Evolutionary conservation across 2,329 filamentous ascomycete genomes (phyloP), one percentile per base, ranked within the genome.

Genomic region (Colletotrichum echinochloae): DNA sequence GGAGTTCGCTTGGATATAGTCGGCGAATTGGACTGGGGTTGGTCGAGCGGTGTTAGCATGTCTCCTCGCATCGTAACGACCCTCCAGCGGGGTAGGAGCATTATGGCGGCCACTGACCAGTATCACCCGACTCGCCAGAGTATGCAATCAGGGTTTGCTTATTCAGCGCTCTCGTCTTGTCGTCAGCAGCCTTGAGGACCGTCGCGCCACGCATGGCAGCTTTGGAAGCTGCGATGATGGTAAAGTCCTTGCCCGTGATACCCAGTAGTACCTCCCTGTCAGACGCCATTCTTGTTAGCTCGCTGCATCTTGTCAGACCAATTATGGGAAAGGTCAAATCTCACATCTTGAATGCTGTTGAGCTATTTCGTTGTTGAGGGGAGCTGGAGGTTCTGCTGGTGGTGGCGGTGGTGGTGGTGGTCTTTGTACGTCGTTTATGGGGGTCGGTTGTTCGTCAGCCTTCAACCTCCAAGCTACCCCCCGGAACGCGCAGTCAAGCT

Each of bases 171-270:
- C 94, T 90, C 74, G 96, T 99, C 90, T 99, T 99, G 89, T 99
- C 95, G 83, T 99, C 97, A 75, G 90, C 89, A 69, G 94, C 90
- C 85, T 99, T 99, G 80, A 99, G 91, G 82, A 99, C 92, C 71
- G 95, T 98, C 74, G 94, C 94, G 78, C 96, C 96, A 86, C 96
- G 91, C 95, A 98, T 98, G 78, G 95, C 94, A 80, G 96, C 96
- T 87, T 99, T 98, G 74, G 95, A 98, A 78, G 96, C 94, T 78
- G 94, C 96, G 81, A 99, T 91, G 88, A 99, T 91, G 85, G 95
- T 97, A 83, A 98, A 99, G 89, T 99, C 97, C 88, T 97, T 97
- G 86, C 96, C 97, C 71, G 95, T 98, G 83, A 99, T 97, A 79
- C 96, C 96, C 77, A 99, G 89, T 81, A 99, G 89, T 81, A 98